Conservation (phyloP, 2,329 filamentous ascomycete species). For the Epichloe coenophiala region DNA sequence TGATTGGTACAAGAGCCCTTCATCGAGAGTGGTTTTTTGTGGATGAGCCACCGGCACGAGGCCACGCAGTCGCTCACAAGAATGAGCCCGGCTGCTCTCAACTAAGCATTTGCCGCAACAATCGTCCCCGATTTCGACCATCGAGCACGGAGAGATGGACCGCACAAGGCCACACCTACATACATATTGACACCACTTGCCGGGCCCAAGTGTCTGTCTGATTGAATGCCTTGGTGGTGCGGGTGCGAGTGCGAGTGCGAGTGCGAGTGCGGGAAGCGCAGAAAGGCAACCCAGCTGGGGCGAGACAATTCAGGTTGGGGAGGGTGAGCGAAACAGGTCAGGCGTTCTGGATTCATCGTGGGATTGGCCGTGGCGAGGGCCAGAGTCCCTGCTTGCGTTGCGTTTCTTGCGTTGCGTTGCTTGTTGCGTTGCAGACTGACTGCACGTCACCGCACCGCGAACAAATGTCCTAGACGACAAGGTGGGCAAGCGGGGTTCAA, state of each 20-base stretch:
- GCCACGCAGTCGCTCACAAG: slow-evolving; percentile 2
- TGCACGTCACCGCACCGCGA: slow-evolving; percentile 3
- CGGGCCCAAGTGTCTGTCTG: background rate
- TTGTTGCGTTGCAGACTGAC: slow-evolving; percentile 2
- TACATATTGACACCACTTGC: background rate
- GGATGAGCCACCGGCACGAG: background rate
- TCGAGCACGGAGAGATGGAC: background rate
- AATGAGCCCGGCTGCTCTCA: background rate
- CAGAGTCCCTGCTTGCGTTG: background rate
- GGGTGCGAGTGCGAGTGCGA: background rate
- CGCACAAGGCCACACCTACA: background rate
- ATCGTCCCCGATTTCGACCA: slow-evolving; percentile 1
- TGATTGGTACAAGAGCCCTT: background rate
- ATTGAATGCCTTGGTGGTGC: background rate
- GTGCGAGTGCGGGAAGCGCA: background rate
- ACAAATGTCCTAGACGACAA: background rate
- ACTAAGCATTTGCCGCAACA: background rate
- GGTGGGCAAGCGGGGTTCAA: background rate
- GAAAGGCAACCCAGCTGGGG: background rate
- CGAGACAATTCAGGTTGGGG: slow-evolving; percentile 1
- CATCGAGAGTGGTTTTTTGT: background rate
- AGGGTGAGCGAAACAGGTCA: slow-evolving; percentile 4
- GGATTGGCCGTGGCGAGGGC: slow-evolving; percentile 1
- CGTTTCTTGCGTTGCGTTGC: no score
- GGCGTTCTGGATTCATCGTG: slow-evolving; percentile 1